These are phyloP conservation scores for Nannizziopsis arthrosporioides DNA, from an alignment of 2,329 filamentous ascomycete species.

Conservation along the genomic window DNA sequence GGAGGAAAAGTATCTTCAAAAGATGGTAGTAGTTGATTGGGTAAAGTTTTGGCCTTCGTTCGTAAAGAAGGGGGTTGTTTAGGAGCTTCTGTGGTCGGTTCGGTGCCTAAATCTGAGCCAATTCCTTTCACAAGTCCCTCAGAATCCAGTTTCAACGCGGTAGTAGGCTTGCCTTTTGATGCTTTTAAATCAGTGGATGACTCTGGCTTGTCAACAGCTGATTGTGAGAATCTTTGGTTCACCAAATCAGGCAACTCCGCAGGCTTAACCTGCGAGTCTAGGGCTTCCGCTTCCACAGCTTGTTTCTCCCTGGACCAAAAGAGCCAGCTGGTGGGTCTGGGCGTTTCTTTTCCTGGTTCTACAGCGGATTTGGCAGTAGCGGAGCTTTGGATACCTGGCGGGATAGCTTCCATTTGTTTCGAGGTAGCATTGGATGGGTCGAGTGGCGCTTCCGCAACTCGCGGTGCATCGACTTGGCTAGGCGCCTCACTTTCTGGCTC, in stretches of 20 bases:
- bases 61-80: conserved; percentile 1
- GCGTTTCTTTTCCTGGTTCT: conserved; percentile 12
- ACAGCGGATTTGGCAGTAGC: not conserved
- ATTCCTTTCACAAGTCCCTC: not conserved
- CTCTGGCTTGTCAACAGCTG: not conserved
- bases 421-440: not conserved
- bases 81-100: conserved; percentile 11
- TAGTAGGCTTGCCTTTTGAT: conserved; percentile 16
- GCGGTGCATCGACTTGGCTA: not conserved
- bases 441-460: not conserved
- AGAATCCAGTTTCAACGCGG: conserved; percentile 17
- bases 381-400: not conserved
- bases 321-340: conserved; percentile 30
- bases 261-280: not conserved
- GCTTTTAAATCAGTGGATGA: conserved; percentile 3
- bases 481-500: conserved; percentile 7
- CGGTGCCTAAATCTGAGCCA: not conserved
- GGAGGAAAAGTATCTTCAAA: conserved; percentile 38
- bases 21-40: conserved; percentile 39
- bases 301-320: conserved; percentile 32
- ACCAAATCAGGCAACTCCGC: too few species aligned
- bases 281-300: conserved; percentile 19
- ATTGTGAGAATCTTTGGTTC: not conserved
- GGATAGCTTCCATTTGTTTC: not conserved
- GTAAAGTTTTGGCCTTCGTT: conserved; percentile 22